Conservation (phyloP, 1,139 yeast species). For the Debaryomyces psychrophilus region DNA sequence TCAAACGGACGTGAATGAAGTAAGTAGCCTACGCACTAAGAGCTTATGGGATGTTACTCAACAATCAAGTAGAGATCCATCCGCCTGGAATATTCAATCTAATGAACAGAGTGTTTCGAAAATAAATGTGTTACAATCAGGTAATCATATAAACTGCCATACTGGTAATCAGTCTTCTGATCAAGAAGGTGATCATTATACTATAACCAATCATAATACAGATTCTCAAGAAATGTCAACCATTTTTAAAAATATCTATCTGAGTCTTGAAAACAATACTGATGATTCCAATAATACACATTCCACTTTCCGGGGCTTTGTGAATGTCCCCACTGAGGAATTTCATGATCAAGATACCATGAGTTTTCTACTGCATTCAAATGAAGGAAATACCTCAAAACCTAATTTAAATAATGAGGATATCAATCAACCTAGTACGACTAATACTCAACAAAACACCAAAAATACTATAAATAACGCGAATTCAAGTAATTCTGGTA, state of each 20-base stretch:
- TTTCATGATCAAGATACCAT: background rate
- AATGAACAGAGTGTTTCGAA: background rate
- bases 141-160: background rate
- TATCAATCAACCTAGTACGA: background rate
- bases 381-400: background rate
- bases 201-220: background rate
- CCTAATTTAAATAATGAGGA: background rate
- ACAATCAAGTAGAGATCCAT: background rate
- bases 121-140: background rate
- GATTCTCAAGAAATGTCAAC: background rate
- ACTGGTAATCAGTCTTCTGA: too few species aligned
- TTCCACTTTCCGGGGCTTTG: background rate
- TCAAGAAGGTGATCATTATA: too few species aligned
- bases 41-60: too few species aligned
- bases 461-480: background rate
- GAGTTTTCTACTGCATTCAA: background rate
- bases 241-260: background rate
- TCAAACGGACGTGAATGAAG: too few species aligned
- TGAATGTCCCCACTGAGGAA: background rate
- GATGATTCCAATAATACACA: background rate
- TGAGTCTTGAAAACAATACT: background rate
- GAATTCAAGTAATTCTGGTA: background rate
- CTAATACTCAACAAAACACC: background rate
- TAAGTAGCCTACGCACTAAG: too few species aligned
- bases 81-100: background rate